Percentiles rank a stretch among this genome's conserved stretches.
Conservation (phyloP, 2,329 filamentous ascomycete species). For the Epicoccum sorghinum region DNA sequence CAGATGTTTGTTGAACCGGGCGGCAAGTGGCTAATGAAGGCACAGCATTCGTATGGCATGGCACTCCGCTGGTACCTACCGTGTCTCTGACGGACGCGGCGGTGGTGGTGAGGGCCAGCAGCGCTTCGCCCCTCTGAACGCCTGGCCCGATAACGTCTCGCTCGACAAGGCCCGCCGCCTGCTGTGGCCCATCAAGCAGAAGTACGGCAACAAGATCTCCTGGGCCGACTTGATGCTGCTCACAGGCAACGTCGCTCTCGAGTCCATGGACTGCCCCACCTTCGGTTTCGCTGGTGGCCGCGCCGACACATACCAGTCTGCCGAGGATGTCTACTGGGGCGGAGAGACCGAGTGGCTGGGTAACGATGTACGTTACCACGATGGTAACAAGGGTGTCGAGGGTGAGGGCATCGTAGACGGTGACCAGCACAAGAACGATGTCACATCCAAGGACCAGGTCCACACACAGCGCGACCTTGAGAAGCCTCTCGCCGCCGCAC, state of each 20-base stretch:
- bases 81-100: constrained; percentile 75
- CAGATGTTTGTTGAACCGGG: not conserved
- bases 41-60: constrained; percentile 73
- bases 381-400: constrained; percentile 56
- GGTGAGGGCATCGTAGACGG: constrained; percentile 48
- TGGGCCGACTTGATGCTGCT: constrained; percentile 77
- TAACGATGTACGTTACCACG: constrained; percentile 71
- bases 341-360: constrained; percentile 76
- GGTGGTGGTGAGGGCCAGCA: constrained; percentile 77
- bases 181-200: constrained; percentile 82
- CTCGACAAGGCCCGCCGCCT: constrained; percentile 82
- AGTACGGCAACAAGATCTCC: constrained; percentile 82
- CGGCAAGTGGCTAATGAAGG: constrained; percentile 8
- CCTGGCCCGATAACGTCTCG: constrained; percentile 80
- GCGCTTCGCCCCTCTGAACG: constrained; percentile 80
- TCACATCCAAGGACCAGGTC: constrained; percentile 33
- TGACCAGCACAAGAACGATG: constrained; percentile 38
- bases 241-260: constrained; percentile 76
- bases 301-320: constrained; percentile 74
- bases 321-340: constrained; percentile 80
- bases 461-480: constrained; percentile 68
- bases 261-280: constrained; percentile 76
- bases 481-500: constrained; percentile 68
- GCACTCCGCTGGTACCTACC: constrained; percentile 81
- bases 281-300: constrained; percentile 77